Evolutionary conservation across 2,329 filamentous ascomycete species (phyloP), one percentile per base, ranked within the genome.

Genomic region (Fusarium metavorans): DNA sequence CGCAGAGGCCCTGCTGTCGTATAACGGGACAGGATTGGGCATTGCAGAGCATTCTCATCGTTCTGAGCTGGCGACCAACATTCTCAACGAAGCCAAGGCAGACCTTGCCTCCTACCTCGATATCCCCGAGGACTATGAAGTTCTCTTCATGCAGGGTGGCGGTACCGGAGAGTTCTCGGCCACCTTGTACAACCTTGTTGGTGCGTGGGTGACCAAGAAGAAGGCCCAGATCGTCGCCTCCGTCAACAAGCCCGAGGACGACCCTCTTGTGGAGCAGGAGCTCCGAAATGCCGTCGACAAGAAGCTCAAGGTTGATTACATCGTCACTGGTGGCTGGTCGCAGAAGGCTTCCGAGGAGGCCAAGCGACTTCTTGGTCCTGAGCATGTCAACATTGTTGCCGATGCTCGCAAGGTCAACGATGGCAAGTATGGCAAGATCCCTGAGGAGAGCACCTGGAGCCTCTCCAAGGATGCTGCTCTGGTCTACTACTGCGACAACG

Each of bases 401-500:
- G 95, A 98, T 83, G 84, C 88, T 9, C 86, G 91, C 64, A 87
- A 90, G 71, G 79, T 81, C 70, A 94, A 94, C 76, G 88, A 89
- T 77, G 94, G 94, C 74, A 98, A 97, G 83, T 98, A 97, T 81
- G 95, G 95, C 68, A 90, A 87, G 71, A 97, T 98, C 61, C 93
- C 96, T 0, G 88, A 92, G 11, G 92, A 95, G 83, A 90, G 89
- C 73, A 89, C 89, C 23, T 98, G 95, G 94, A 93, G 88, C 37
- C 87, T 97, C 9, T 93, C 91, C 45, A 87, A 90, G 75, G 87
- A 90, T 41, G 86, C 92, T 11, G 90, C 95, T 0, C 88, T 97
- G 78, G 92, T 96, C 2, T 98, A 98, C 84, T 95, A 91, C 82
- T 98, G 96, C 82, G 93, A 95, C 82, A 98, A 98, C 78, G 95